These are phyloP conservation scores for Elongisporangium undulatum DNA, from an alignment of 352 stramenopile species.

Conservation along the genomic window DNA sequence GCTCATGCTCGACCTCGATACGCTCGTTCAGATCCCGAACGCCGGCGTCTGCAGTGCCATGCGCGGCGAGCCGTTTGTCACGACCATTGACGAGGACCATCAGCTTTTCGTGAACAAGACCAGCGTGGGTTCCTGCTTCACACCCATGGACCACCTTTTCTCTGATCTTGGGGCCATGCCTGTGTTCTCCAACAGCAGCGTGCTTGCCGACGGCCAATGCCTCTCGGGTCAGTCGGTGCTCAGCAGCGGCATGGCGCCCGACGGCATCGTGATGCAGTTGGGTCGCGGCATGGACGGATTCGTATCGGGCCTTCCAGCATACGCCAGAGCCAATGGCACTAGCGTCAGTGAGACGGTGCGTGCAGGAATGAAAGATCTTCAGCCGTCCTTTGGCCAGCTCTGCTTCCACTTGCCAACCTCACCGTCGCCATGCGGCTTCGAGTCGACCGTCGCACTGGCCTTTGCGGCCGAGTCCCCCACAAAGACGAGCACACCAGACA, in stretches of 20 bases:
- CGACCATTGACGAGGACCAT: constrained; percentile 14
- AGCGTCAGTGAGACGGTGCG: constrained; percentile 4
- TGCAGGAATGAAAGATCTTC: constrained; percentile 3
- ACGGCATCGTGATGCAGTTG: constrained; percentile 6
- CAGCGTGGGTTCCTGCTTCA: constrained; percentile 29
- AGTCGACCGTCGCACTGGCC: not conserved
- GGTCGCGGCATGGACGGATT: constrained; percentile 5
- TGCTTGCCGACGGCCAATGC: constrained; percentile 6
- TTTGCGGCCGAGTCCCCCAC: not conserved
- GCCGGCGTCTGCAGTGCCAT: constrained; percentile 26
- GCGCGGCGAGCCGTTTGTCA: constrained; percentile 23
- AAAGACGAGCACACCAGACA: not conserved
- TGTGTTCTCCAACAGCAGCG: constrained; percentile 5
- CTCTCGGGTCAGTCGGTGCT: constrained; percentile 11
- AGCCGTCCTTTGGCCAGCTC: constrained; percentile 2
- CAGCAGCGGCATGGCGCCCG: constrained; percentile 2
- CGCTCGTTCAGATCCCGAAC: constrained; percentile 28
- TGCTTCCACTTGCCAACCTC: constrained; percentile 12
- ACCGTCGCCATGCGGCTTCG: not conserved
- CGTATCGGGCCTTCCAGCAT: constrained; percentile 1
- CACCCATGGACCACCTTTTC: constrained; percentile 27
- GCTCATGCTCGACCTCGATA: constrained; percentile 16
- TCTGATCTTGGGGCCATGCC: constrained; percentile 26
- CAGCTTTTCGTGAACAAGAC: constrained; percentile 23
- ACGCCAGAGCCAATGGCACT: constrained; percentile 2